Evolutionary conservation across 1,139 yeast genomes (phyloP).

Genomic region (Taiozyma sp.): DNA sequence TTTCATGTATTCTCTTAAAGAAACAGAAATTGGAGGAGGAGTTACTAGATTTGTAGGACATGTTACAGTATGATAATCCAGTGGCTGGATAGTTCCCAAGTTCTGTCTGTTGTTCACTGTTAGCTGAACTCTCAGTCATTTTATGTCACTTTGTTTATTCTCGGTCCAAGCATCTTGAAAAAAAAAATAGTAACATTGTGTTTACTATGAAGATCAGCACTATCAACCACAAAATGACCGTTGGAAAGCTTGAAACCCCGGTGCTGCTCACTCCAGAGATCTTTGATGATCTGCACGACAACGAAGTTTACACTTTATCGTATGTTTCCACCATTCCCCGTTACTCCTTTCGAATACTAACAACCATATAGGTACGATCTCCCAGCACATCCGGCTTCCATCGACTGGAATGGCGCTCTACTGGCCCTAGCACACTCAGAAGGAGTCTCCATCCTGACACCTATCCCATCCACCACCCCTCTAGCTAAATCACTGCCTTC

Average conservation of each 20-base stretch:
- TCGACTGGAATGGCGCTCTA: conserved; percentile 21
- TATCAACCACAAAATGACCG: background rate
- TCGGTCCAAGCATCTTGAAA: too few relatives aligned
- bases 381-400: conserved; percentile 10
- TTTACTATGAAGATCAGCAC: background rate
- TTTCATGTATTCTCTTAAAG: too few relatives aligned
- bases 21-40: too few relatives aligned
- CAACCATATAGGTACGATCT: conserved; percentile 15
- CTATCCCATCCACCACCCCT: conserved; percentile 17
- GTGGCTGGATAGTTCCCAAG: too few relatives aligned
- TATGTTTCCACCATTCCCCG: conserved; percentile 5
- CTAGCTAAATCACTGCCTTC: conserved; percentile 19
- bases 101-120: too few relatives aligned
- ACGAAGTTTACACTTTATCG: conserved; percentile 18
- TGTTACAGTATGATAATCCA: too few relatives aligned
- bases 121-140: too few relatives aligned
- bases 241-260: conserved; percentile 9
- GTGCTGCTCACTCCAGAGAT: conserved; percentile 19
- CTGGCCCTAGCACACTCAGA: conserved; percentile 17
- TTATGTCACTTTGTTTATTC: too few relatives aligned
- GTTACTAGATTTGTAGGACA: too few relatives aligned
- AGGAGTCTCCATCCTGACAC: conserved; percentile 19
- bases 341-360: background rate
- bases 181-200: background rate
- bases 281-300: conserved; percentile 13